A percentile compares a stretch with the other conserved stretches of the same genome.
phyloP scores from a whole-genome alignment of 148 eudicot genomes.

The Polygonum aviculare region DNA sequence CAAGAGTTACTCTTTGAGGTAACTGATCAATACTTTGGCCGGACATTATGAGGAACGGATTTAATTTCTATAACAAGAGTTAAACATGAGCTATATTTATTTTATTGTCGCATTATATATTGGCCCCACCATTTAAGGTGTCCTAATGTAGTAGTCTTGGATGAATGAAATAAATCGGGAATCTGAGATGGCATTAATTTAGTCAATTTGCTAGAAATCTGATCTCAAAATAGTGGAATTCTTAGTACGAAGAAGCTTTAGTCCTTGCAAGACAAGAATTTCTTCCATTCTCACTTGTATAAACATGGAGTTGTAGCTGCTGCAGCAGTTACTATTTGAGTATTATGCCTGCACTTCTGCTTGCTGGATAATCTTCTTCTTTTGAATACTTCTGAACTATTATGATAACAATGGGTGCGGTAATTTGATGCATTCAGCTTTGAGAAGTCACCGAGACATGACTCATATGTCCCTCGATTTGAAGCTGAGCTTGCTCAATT shows the following conservation, averaged over 20 bases:
- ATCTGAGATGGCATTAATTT: not conserved
- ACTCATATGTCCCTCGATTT: slow-evolving; percentile 74
- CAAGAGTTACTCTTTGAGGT: slow-evolving; percentile 28
- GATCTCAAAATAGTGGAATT: not conserved
- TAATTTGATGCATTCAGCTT: slow-evolving; percentile 46
- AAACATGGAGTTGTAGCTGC: no score
- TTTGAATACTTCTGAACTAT: not conserved
- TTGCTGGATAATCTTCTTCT: not conserved
- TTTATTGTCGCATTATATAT: not conserved
- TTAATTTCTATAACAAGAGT: not conserved
- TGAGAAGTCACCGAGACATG: slow-evolving; percentile 84
- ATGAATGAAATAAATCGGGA: not conserved
- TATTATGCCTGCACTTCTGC: not conserved
- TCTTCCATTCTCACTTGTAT: no score
- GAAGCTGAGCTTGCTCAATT: slow-evolving; percentile 88
- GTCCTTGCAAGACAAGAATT: no score
- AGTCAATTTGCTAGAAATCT: not conserved
- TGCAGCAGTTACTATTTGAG: not conserved
- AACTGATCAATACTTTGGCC: slow-evolving; percentile 21
- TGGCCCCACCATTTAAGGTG: not conserved
- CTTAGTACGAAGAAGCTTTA: not conserved
- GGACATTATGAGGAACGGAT: not conserved
- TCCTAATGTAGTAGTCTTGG: not conserved
- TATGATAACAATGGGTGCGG: not conserved
- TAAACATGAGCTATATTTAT: not conserved